Conservation (phyloP, 2,329 filamentous ascomycete genomes). For the Plectosphaerella cucumerina region DNA sequence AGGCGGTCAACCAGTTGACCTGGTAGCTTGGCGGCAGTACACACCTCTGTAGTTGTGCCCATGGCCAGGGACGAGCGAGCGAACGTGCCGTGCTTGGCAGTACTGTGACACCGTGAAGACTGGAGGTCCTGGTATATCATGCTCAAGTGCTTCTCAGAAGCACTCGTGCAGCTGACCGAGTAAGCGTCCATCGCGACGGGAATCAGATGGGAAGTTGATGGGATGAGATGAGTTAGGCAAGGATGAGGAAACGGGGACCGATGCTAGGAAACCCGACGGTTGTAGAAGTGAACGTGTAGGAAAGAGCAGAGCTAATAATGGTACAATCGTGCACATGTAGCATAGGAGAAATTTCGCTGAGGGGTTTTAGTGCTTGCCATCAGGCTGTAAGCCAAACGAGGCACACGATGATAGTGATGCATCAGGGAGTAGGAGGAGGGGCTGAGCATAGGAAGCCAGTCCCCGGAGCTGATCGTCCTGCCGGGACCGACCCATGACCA, state of each 20-base stretch:
- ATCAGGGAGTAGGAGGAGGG: neutral
- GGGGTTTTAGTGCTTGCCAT: neutral
- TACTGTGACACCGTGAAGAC: slow-evolving; percentile 31
- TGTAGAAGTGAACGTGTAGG: neutral
- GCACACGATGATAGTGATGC: neutral
- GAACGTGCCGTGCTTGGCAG: slow-evolving; percentile 18
- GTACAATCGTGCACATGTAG: neutral
- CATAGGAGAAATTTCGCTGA: neutral
- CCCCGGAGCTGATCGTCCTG: too few species aligned
- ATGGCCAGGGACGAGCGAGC: slow-evolving; percentile 24
- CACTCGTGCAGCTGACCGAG: slow-evolving; percentile 43
- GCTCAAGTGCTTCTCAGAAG: slow-evolving; percentile 36
- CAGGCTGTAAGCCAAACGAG: slow-evolving; percentile 3
- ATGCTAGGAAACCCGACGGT: too few species aligned
- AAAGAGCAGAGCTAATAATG: neutral
- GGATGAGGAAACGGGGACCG: too few species aligned
- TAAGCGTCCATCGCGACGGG: slow-evolving; percentile 43
- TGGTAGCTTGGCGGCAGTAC: too few species aligned
- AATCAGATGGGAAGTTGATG: neutral
- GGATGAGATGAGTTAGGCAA: neutral
- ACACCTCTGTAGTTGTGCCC: slow-evolving; percentile 32
- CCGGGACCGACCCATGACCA: too few species aligned
- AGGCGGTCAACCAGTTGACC: too few species aligned
- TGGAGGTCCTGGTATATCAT: slow-evolving; percentile 47
- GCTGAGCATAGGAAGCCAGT: neutral